Percentiles rank a stretch among this genome's conserved stretches.
Evolutionary conservation across 75 land plant genomes (phyloP).

Genomic region (Isoetes taiwanensis): DNA sequence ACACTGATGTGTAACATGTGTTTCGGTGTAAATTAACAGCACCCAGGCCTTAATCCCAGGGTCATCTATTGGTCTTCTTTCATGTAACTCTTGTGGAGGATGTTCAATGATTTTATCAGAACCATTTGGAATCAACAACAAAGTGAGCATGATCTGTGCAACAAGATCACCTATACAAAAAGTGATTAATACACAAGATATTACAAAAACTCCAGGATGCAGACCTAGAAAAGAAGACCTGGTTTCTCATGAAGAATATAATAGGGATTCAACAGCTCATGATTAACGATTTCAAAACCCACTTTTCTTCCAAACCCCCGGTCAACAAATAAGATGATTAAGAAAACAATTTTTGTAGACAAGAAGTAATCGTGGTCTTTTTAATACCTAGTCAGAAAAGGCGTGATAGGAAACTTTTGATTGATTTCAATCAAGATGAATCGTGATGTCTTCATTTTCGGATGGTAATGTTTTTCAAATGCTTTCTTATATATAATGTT

Average conservation of each 20-base stretch:
- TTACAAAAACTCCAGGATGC: neutral
- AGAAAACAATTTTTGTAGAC: no score
- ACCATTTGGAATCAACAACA: conserved; percentile 89
- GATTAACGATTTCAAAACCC: conserved; percentile 96
- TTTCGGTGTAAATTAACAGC: no score
- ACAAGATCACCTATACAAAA: conserved; percentile 79
- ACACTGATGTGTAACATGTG: no score
- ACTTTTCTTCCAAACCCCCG: conserved; percentile 91
- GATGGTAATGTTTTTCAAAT: conserved; percentile 84
- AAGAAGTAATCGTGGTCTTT: no score
- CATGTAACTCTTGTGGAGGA: conserved; percentile 62
- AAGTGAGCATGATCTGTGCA: conserved; percentile 85
- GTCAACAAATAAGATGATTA: no score
- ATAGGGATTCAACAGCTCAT: conserved; percentile 88
- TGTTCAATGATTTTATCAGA: conserved; percentile 79
- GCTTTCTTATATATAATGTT: conserved; percentile 92
- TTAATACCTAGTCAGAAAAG: conserved; percentile 78
- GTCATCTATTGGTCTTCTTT: conserved; percentile 52
- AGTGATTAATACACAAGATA: neutral
- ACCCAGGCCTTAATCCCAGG: conserved; percentile 95
- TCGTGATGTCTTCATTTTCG: conserved; percentile 95
- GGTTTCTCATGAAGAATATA: conserved; percentile 98
- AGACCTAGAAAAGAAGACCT: conserved; percentile 45
- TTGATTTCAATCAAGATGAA: conserved; percentile 92
- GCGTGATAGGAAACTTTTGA: conserved; percentile 94